Percentiles rank a stretch among this genome's conserved stretches.
phyloP scores from a whole-genome alignment of 768 basidiomycete genomes.

The Xerocomus potaroensis region DNA sequence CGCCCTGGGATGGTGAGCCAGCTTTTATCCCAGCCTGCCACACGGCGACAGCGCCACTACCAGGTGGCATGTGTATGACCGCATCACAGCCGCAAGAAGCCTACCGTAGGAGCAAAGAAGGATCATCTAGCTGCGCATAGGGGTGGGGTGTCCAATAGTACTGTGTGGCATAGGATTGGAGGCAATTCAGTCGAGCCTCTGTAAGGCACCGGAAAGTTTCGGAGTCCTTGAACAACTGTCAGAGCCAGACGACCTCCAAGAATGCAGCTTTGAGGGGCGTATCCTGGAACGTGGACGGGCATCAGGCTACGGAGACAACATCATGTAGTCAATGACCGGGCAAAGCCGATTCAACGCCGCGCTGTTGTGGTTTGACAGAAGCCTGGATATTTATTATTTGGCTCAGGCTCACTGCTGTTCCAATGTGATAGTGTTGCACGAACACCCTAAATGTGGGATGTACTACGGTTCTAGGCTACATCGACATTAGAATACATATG shows the following conservation, averaged over 20 bases:
- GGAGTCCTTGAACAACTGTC: slow-evolving; percentile 4
- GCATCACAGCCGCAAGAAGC: slow-evolving; percentile 25
- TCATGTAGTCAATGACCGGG: slow-evolving; percentile 15
- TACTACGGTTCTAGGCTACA: not conserved
- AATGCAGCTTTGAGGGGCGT: not conserved
- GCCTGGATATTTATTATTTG: not conserved
- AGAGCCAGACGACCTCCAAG: not conserved
- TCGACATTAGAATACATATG: not conserved
- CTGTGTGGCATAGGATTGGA: not conserved
- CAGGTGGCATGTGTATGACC: slow-evolving; percentile 23
- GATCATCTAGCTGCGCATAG: slow-evolving; percentile 3
- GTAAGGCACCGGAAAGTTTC: not conserved
- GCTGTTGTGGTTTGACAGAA: not conserved
- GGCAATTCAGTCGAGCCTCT: not conserved
- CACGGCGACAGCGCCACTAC: slow-evolving; percentile 25
- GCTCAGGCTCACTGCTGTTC: not conserved
- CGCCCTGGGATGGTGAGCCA: not conserved
- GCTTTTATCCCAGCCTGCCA: slow-evolving; percentile 24
- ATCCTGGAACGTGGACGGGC: not conserved
- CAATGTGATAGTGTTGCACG: not conserved
- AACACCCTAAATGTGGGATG: not conserved
- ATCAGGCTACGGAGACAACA: not conserved
- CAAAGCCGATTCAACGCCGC: slow-evolving; percentile 15
- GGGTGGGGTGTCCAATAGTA: slow-evolving; percentile 11
- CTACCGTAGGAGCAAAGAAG: slow-evolving; percentile 13